A percentile compares a stretch with the other conserved stretches of the same genome.
Conservation (phyloP, 192 early-diverging fungal genomes). For the Linnemannia exigua region DNA sequence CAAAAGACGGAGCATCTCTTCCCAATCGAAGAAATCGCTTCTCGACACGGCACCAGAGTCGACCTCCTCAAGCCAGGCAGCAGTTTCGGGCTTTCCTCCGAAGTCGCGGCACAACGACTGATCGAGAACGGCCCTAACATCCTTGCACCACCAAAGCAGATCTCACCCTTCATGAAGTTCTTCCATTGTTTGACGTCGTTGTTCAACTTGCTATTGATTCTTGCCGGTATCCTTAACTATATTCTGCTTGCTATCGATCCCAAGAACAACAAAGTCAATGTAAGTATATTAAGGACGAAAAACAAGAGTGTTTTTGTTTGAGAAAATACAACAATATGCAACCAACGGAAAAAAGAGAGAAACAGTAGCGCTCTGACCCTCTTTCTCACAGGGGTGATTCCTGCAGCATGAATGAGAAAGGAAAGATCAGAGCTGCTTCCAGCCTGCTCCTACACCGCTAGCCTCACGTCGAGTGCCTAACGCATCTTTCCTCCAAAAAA, state of each 20-base stretch:
- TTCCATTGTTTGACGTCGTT: constrained; percentile 79
- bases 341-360: background rate
- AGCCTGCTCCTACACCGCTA: too few relatives aligned
- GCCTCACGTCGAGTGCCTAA: too few relatives aligned
- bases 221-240: constrained; percentile 85
- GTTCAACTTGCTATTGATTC: constrained; percentile 92
- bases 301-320: background rate
- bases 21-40: constrained; percentile 56
- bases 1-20: constrained; percentile 63
- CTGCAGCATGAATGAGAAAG: background rate
- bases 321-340: background rate
- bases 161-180: constrained; percentile 81
- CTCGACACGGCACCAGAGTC: constrained; percentile 55
- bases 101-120: constrained; percentile 74
- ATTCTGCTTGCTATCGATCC: constrained; percentile 85
- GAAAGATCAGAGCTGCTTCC: too few relatives aligned
- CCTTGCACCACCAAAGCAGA: constrained; percentile 88
- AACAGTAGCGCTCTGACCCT: background rate
- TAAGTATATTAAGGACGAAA: constrained; percentile 53
- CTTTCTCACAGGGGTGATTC: background rate
- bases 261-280: constrained; percentile 80
- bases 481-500: background rate
- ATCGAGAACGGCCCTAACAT: constrained; percentile 84
- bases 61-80: constrained; percentile 72
- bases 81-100: constrained; percentile 77